Percentiles rank a stretch among this genome's conserved stretches.
phyloP scores from a whole-genome alignment of 768 basidiomycete species.

The Macrolepiota albuminosa region DNA sequence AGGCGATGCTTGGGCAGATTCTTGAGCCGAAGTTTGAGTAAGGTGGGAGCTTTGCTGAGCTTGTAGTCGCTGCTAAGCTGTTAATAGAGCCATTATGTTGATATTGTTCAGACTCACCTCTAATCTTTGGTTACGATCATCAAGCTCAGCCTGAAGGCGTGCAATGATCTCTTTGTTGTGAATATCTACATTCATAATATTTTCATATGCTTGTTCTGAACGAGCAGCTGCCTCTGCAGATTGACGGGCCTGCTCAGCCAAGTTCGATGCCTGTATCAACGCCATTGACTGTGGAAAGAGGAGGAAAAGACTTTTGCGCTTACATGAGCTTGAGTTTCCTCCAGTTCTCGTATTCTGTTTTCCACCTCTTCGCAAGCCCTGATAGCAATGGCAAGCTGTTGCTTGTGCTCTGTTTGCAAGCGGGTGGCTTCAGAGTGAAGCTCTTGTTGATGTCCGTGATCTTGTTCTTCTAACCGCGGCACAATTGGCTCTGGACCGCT shows the following conservation, averaged over 20 bases:
- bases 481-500: constrained; percentile 36
- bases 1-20: background rate
- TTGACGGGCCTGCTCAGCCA: background rate
- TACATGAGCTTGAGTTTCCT: background rate
- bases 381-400: background rate
- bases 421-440: background rate
- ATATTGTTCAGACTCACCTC: background rate
- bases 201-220: background rate
- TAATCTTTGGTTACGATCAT: background rate
- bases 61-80: background rate
- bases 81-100: background rate
- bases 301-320: background rate
- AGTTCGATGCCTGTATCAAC: background rate
- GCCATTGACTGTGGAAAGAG: background rate
- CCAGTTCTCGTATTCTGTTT: background rate
- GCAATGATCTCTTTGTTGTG: background rate
- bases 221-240: too few relatives aligned
- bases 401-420: background rate
- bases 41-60: background rate
- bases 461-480: background rate
- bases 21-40: background rate
- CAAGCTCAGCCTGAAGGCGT: background rate
- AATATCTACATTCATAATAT: too few relatives aligned
- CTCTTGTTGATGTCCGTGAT: background rate
- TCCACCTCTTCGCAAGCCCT: background rate